phyloP scores from a whole-genome alignment of 2,329 filamentous ascomycete species.

The Pseudocercospora pini-densiflorae region DNA sequence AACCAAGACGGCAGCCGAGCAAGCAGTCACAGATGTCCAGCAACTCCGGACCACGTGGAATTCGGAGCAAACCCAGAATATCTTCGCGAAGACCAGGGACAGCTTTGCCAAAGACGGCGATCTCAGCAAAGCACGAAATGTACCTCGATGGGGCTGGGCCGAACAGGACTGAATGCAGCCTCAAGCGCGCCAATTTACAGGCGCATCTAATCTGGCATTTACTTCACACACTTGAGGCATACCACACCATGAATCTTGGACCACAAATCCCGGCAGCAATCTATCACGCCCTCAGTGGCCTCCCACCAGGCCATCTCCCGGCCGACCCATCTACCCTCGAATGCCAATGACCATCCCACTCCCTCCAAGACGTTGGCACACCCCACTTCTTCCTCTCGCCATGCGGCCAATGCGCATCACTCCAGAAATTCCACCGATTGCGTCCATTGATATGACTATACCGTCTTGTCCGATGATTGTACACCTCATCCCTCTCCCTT shows the following conservation, averaged over 20 bases:
- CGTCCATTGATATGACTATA: constrained; percentile 26
- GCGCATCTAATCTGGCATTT: neutral
- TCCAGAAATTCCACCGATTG: constrained; percentile 32
- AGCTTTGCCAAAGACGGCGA: constrained; percentile 45
- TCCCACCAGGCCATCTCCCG: constrained; percentile 31
- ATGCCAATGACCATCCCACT: constrained; percentile 33
- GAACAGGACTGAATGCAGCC: constrained; percentile 30
- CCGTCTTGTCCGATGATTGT: constrained; percentile 37
- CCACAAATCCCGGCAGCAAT: neutral
- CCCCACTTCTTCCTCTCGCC: constrained; percentile 28
- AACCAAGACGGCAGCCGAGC: constrained; percentile 44
- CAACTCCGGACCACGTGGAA: constrained; percentile 45
- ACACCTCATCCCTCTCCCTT: constrained; percentile 26
- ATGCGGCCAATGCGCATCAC: constrained; percentile 35
- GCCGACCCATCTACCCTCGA: constrained; percentile 34
- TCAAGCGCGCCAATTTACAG: neutral
- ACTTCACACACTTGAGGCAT: neutral
- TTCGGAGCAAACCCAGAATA: constrained; percentile 44
- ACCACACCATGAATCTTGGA: neutral
- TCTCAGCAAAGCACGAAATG: constrained; percentile 40
- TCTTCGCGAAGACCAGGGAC: constrained; percentile 37
- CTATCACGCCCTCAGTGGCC: constrained; percentile 22
- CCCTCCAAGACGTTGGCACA: constrained; percentile 29
- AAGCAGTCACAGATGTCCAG: constrained; percentile 44
- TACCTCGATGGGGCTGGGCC: constrained; percentile 47